Conservation (phyloP, 306 rosid species). For the Trichosanthes cucumerina region DNA sequence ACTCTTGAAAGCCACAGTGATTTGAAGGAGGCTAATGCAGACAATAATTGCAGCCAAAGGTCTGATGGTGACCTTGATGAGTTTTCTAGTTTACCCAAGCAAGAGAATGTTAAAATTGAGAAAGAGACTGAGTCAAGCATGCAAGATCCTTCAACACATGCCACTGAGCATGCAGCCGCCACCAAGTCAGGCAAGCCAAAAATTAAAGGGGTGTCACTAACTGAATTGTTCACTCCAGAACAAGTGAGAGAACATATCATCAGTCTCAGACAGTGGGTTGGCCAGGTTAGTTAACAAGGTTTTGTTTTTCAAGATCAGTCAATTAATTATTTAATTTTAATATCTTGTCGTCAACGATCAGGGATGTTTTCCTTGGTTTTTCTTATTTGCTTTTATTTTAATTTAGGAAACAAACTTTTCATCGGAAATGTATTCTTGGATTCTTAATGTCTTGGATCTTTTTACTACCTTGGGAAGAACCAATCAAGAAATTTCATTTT, state of each 20-base stretch:
- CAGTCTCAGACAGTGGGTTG: conserved; percentile 97
- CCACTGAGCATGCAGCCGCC: conserved; percentile 46
- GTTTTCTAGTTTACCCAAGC: conserved; percentile 38
- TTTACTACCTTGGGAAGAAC: not conserved
- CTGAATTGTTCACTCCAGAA: conserved; percentile 90
- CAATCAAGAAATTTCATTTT: not conserved
- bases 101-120: conserved; percentile 53
- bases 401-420: not conserved
- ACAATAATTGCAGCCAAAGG: conserved; percentile 29
- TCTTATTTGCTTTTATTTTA: not conserved
- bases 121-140: conserved; percentile 50
- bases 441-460: not conserved
- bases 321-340: not conserved
- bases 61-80: conserved; percentile 43
- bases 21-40: conserved; percentile 36
- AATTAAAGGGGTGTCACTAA: conserved; percentile 85
- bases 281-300: conserved; percentile 55
- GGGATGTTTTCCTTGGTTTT: not conserved
- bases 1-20: conserved; percentile 33
- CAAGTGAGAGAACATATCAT: conserved; percentile 76
- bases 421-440: not conserved
- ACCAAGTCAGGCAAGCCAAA: conserved; percentile 96
- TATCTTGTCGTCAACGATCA: not conserved
- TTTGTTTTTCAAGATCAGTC: not conserved
- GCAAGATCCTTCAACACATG: conserved; percentile 44